Evolutionary conservation across 306 rosid species (phyloP).

Genomic region (Lotus japonicus): DNA sequence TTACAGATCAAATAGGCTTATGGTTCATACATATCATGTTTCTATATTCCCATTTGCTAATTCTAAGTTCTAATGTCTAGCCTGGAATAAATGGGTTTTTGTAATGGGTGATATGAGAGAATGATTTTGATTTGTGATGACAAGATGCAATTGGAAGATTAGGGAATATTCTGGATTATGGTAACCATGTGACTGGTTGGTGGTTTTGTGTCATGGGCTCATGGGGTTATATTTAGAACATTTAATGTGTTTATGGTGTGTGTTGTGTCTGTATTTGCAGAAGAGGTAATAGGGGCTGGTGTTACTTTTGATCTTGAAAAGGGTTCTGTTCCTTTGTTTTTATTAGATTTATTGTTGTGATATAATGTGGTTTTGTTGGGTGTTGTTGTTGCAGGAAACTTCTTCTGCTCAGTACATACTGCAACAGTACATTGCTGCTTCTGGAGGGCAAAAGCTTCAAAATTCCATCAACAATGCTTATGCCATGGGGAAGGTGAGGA

Average conservation of each 20-base stretch:
- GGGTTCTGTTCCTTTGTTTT: too few species aligned
- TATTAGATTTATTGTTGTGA: not conserved
- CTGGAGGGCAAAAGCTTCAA: constrained; percentile 92
- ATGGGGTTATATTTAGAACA: not conserved
- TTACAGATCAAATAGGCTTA: not conserved
- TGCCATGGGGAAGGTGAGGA: constrained; percentile 96
- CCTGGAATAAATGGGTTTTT: not conserved
- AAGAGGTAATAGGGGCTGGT: not conserved
- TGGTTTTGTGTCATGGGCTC: not conserved
- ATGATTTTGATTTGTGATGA: not conserved
- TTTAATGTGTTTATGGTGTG: not conserved
- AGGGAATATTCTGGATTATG: not conserved
- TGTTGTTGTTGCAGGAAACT: constrained; percentile 55
- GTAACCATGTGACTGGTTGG: too few species aligned
- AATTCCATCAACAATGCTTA: constrained; percentile 73
- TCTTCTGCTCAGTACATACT: constrained; percentile 97
- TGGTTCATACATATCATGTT: not conserved
- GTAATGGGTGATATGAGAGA: not conserved
- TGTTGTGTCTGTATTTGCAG: not conserved
- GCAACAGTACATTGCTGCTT: constrained; percentile 95
- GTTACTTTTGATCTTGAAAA: not conserved
- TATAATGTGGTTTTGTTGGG: constrained; percentile 6
- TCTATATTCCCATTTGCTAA: not conserved
- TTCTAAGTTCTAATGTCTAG: not conserved
- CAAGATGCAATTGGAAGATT: not conserved